phyloP scores from a whole-genome alignment of 257 asterid species.

The Anisodus acutangulus region DNA sequence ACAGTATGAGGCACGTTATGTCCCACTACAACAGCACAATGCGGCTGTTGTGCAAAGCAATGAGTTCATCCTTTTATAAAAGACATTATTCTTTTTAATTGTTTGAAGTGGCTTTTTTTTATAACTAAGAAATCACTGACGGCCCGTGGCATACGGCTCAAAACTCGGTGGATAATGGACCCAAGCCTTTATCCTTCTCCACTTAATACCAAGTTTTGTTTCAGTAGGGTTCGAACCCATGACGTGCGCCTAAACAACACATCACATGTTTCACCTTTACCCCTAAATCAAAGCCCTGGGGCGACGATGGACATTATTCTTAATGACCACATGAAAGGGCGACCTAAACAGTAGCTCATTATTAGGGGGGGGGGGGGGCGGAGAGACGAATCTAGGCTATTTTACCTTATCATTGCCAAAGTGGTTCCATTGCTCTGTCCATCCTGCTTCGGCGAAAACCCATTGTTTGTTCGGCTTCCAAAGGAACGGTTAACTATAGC shows the following conservation, averaged over 20 bases:
- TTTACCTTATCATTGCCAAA: slow-evolving; percentile 63
- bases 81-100: neutral
- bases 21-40: neutral
- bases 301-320: neutral
- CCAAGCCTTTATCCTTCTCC: neutral
- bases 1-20: neutral
- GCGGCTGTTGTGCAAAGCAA: neutral
- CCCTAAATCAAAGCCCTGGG: slow-evolving; percentile 21
- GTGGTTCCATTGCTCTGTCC: slow-evolving; percentile 65
- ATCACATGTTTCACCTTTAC: neutral
- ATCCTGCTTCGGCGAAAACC: slow-evolving; percentile 52
- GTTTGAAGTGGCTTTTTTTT: neutral
- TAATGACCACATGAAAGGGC: neutral
- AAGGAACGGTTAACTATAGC: slow-evolving; percentile 51
- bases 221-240: neutral
- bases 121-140: neutral
- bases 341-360: slow-evolving; percentile 6
- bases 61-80: neutral
- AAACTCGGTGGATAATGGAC: neutral
- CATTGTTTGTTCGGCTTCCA: slow-evolving; percentile 69
- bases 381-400: slow-evolving; percentile 27
- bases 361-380: neutral
- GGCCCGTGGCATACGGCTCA: neutral
- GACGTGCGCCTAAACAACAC: neutral
- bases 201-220: neutral